These are phyloP conservation scores for Pichia scutulata DNA, from an alignment of 805 yeast species.

Conservation along the genomic window DNA sequence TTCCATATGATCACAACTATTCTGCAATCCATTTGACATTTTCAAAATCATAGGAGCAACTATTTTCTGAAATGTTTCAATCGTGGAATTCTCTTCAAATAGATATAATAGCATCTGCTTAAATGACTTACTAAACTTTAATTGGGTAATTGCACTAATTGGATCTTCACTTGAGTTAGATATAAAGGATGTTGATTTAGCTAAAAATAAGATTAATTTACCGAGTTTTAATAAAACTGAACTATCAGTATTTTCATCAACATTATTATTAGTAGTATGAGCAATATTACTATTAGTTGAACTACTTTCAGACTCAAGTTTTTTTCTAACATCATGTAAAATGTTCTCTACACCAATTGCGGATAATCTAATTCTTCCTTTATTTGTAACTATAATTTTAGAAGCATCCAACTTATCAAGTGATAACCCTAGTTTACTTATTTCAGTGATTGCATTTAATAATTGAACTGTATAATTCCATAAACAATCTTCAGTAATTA, in stretches of 20 bases:
- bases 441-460: conserved; percentile 54
- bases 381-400: conserved; percentile 66
- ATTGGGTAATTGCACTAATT: conserved; percentile 20
- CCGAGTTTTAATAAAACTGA: conserved; percentile 59
- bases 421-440: conserved; percentile 59
- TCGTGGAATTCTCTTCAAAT: conserved; percentile 22
- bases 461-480: conserved; percentile 79
- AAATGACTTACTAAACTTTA: conserved; percentile 38
- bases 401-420: conserved; percentile 57
- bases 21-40: conserved; percentile 42
- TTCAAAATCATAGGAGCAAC: conserved; percentile 40
- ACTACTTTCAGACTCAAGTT: conserved; percentile 16
- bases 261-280: conserved; percentile 15
- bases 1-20: conserved; percentile 51
- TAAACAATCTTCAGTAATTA: conserved; percentile 54
- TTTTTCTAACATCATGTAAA: conserved; percentile 30
- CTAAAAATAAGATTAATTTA: conserved; percentile 46
- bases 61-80: conserved; percentile 30
- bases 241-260: conserved; percentile 23
- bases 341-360: conserved; percentile 70
- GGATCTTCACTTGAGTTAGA: conserved; percentile 15
- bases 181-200: conserved; percentile 28
- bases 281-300: conserved; percentile 14
- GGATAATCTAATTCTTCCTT: conserved; percentile 62
- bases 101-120: conserved; percentile 36